Evolutionary conservation across 768 basidiomycete genomes (phyloP).

Genomic region (Tylopilus balloui): DNA sequence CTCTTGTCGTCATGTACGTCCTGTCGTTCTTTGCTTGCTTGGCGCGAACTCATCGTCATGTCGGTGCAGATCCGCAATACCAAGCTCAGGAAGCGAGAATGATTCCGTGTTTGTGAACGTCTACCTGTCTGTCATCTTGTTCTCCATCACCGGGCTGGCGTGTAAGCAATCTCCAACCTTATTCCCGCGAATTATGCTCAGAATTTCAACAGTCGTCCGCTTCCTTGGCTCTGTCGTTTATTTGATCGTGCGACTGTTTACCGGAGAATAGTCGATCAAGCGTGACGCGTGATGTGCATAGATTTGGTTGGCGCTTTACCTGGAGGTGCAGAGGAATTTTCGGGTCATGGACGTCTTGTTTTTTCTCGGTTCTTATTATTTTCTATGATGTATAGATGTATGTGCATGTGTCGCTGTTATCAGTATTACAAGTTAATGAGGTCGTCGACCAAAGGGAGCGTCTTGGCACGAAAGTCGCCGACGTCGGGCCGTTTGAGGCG

Average conservation of each 20-base stretch:
- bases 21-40: conserved; percentile 5
- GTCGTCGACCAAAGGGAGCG: too few species aligned
- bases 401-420: too few species aligned
- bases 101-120: not conserved
- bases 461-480: too few species aligned
- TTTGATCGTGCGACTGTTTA: not conserved
- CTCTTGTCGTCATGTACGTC: conserved; percentile 67
- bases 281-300: not conserved
- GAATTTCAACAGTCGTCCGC: not conserved
- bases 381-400: too few species aligned
- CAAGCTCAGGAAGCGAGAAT: not conserved
- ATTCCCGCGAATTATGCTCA: not conserved
- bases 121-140: not conserved
- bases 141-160: not conserved
- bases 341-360: too few species aligned
- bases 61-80: not conserved
- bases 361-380: too few species aligned
- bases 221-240: not conserved
- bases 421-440: too few species aligned
- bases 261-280: not conserved
- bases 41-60: not conserved
- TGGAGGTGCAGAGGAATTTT: too few species aligned
- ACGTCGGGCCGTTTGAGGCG: too few species aligned
- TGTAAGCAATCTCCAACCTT: not conserved
- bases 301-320: too few species aligned